Percentiles rank a stretch among this genome's conserved stretches.
phyloP scores from a whole-genome alignment of 192 early-diverging fungal genomes.

The Rhizophagus clarus region DNA sequence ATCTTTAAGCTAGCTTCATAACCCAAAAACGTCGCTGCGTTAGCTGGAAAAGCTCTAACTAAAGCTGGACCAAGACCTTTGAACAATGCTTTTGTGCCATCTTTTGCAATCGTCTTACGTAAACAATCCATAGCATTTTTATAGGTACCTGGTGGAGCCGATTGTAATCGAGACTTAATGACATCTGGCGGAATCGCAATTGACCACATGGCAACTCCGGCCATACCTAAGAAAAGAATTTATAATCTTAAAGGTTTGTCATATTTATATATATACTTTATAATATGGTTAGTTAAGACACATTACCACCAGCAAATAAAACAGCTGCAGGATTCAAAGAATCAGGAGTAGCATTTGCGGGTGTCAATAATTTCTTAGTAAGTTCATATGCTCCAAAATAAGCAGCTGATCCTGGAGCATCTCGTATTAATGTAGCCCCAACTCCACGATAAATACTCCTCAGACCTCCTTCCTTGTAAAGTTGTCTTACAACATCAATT shows the following conservation, averaged over 20 bases:
- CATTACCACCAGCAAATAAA: conserved; percentile 88
- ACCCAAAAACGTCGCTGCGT: conserved; percentile 73
- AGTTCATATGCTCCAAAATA: conserved; percentile 97
- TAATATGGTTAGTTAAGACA: conserved; percentile 11
- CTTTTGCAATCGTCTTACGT: conserved; percentile 62
- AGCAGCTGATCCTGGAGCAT: conserved; percentile 91
- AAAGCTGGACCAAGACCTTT: conserved; percentile 88
- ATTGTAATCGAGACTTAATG: conserved; percentile 87
- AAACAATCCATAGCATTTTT: conserved; percentile 65
- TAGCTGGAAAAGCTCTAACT: conserved; percentile 85
- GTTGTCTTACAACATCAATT: conserved; percentile 79
- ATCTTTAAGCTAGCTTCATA: conserved; percentile 58
- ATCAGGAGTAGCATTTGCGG: conserved; percentile 65
- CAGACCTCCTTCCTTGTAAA: conserved; percentile 88
- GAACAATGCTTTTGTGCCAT: conserved; percentile 80
- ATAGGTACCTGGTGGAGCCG: conserved; percentile 88
- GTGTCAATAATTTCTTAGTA: conserved; percentile 71
- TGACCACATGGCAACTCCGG: conserved; percentile 98
- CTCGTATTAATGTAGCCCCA: conserved; percentile 89
- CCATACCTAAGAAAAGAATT: conserved; percentile 63
- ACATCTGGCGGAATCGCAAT: conserved; percentile 92
- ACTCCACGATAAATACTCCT: conserved; percentile 89
- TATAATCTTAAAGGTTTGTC: not conserved
- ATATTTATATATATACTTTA: too few species aligned
- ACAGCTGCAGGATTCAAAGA: conserved; percentile 80